Evolutionary conservation across 139 green algal species (phyloP).

Genomic region (Chlamydomonas sp.): DNA sequence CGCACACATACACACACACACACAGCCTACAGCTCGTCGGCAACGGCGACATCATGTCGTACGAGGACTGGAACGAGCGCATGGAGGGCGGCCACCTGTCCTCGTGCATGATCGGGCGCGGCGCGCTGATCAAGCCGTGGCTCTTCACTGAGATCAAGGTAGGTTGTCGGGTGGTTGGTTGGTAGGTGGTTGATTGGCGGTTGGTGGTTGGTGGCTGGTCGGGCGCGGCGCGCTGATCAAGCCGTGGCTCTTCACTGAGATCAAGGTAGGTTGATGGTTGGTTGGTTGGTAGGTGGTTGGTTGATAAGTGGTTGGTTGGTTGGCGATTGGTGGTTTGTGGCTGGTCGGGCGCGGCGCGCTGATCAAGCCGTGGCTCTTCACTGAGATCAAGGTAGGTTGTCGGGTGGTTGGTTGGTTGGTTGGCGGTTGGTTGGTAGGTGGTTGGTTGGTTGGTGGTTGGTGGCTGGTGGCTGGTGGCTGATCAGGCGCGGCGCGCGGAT

Average conservation of each 20-base stretch:
- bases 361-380: slow-evolving; percentile 98
- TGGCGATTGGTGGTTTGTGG: too few species aligned
- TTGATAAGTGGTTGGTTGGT: too few species aligned
- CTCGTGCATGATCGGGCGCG: slow-evolving; percentile 77
- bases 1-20: too few species aligned
- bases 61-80: slow-evolving; percentile 67
- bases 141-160: slow-evolving; percentile 37
- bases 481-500: slow-evolving; percentile 85
- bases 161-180: too few species aligned
- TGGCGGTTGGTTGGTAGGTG: too few species aligned
- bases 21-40: slow-evolving; percentile 84
- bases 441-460: too few species aligned
- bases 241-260: slow-evolving; percentile 86
- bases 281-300: too few species aligned
- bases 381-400: neutral
- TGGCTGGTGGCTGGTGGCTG: too few species aligned
- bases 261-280: slow-evolving; percentile 5
- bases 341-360: slow-evolving; percentile 87
- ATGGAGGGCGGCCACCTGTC: slow-evolving; percentile 21
- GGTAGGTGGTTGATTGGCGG: too few species aligned
- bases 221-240: slow-evolving; percentile 89
- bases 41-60: slow-evolving; percentile 87
- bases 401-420: too few species aligned
- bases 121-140: slow-evolving; percentile 97
- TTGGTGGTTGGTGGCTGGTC: too few species aligned